A percentile compares a stretch with the other conserved stretches of the same genome.
phyloP scores from a whole-genome alignment of 164 flowering plant species.

The Saururus chinensis region DNA sequence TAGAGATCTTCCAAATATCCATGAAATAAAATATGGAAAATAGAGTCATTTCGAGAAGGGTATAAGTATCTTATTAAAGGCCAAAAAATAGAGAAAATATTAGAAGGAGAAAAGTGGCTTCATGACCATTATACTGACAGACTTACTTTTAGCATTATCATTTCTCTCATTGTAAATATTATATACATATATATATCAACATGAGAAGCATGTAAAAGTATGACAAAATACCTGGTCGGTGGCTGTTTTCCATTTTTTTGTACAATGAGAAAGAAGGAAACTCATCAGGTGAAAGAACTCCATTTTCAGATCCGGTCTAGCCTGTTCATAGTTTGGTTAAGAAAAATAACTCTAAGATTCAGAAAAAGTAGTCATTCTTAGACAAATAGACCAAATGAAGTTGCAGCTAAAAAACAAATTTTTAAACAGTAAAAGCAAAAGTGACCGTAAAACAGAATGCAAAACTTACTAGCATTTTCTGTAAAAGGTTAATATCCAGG shows the following conservation, averaged over 20 bases:
- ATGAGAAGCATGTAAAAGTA: background rate
- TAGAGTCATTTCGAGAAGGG: too few relatives aligned
- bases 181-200: background rate
- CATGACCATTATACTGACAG: too few relatives aligned
- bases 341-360: background rate
- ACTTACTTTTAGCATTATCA: too few relatives aligned
- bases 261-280: slow-evolving; percentile 82
- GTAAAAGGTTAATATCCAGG: slow-evolving; percentile 57
- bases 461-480: slow-evolving; percentile 80
- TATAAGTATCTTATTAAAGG: too few relatives aligned
- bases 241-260: slow-evolving; percentile 71
- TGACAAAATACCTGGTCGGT: slow-evolving; percentile 57
- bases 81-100: too few relatives aligned
- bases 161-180: too few relatives aligned
- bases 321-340: slow-evolving; percentile 32
- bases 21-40: too few relatives aligned
- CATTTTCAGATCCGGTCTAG: slow-evolving; percentile 87
- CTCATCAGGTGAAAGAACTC: slow-evolving; percentile 94
- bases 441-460: background rate
- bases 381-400: too few relatives aligned
- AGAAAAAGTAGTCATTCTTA: background rate
- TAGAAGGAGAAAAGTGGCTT: too few relatives aligned
- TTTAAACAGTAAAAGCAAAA: too few relatives aligned
- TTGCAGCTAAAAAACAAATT: too few relatives aligned
- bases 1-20: too few relatives aligned